Evolutionary conservation across 148 eudicot species (phyloP).

Genomic region (Chenopodium suecicum): DNA sequence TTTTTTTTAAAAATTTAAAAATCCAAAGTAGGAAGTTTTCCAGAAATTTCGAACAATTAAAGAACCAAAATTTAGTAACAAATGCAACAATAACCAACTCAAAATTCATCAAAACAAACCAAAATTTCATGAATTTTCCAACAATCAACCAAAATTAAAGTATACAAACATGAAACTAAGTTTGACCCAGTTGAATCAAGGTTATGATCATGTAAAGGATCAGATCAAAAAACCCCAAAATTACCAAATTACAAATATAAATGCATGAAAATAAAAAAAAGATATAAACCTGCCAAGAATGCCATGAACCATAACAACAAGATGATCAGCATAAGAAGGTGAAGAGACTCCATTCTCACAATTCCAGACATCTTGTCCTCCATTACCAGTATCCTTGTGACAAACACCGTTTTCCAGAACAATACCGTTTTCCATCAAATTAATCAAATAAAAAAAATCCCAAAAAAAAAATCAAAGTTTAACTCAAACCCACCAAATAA

Average conservation of each 20-base stretch:
- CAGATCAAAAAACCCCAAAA: neutral
- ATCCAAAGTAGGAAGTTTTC: neutral
- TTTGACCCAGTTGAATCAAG: conserved; percentile 5
- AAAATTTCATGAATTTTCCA: neutral
- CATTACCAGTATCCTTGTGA: conserved; percentile 56
- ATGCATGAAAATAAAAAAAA: no score
- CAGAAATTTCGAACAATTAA: neutral
- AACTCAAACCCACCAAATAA: neutral
- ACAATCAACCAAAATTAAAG: neutral
- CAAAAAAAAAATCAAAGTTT: neutral
- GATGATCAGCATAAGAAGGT: conserved; percentile 77
- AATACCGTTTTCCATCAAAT: conserved; percentile 27
- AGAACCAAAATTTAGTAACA: neutral
- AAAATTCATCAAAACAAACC: conserved; percentile 2
- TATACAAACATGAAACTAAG: neutral
- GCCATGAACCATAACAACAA: conserved; percentile 93
- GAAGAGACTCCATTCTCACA: conserved; percentile 41
- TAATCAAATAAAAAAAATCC: neutral
- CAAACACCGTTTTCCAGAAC: conserved; percentile 46
- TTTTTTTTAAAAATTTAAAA: no score
- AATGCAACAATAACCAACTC: conserved; percentile 1
- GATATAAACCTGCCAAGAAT: conserved; percentile 72
- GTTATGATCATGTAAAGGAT: neutral
- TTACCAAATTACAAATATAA: neutral
- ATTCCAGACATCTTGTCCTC: conserved; percentile 63